These are phyloP conservation scores for Cytospora chrysosperma DNA, from an alignment of 2,329 filamentous ascomycete genomes.

Conservation along the genomic window DNA sequence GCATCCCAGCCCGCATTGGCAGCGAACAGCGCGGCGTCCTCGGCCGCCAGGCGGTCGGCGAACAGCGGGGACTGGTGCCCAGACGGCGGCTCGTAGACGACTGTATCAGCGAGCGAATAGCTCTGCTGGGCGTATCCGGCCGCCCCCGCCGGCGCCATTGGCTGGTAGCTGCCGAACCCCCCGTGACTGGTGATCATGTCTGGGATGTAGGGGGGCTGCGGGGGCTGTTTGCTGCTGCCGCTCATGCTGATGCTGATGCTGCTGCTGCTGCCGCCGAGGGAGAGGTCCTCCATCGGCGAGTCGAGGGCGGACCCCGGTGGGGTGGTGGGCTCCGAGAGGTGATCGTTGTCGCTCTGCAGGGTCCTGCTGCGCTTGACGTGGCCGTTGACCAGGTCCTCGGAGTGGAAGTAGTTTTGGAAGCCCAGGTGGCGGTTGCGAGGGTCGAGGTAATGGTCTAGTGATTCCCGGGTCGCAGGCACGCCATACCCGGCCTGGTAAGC, in stretches of 20 bases:
- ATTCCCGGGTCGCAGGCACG: not conserved
- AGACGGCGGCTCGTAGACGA: conserved; percentile 26
- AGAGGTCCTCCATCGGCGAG: not conserved
- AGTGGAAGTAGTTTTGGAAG: not conserved
- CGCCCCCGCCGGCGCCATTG: not conserved
- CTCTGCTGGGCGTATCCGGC: conserved; percentile 2
- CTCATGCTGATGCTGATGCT: no score
- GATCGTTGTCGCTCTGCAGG: not conserved
- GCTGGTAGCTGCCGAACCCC: conserved; percentile 3
- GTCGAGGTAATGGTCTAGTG: not conserved
- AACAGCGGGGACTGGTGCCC: conserved; percentile 14
- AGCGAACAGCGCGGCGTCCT: conserved; percentile 8
- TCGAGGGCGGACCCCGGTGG: conserved; percentile 10
- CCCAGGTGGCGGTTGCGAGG: not conserved
- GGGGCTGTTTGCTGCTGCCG: not conserved
- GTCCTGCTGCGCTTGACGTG: not conserved
- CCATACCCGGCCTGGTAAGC: not conserved
- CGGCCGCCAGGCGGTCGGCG: not conserved
- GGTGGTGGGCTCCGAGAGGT: conserved; percentile 6
- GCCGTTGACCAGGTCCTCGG: not conserved
- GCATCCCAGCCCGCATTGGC: not conserved
- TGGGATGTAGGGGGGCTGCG: not conserved
- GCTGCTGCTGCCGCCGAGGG: not conserved
- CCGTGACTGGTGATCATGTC: not conserved
- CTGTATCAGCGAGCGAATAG: conserved; percentile 26